Evolutionary conservation across 305 asterid genomes (phyloP), one percentile per base, ranked within the genome.

Genomic region (Fraxinus paxiana): DNA sequence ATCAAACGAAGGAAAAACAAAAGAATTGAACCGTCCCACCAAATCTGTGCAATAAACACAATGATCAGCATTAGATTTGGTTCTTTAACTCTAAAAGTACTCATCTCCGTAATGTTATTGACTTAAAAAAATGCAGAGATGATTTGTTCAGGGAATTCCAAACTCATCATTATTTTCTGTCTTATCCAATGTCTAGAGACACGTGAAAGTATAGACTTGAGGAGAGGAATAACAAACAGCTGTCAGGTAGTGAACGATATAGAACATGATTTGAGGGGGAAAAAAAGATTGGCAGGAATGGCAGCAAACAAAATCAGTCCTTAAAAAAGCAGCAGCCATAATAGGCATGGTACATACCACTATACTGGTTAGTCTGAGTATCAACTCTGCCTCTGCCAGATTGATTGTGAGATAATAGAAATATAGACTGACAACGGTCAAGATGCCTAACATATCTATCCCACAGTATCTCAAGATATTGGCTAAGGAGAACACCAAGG

Each of bases 401-500:
- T 82, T 87, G 88, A 81, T 88, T 86, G 83, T 41, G 81, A 84
- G 88, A 81, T 78, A 85, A 82, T 76, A 94, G 80, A 88, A 92
- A 88, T 81, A 73, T 81, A 79, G 94, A 88, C 73, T 86, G 92
- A 80, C 87, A 91, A 61, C 85, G 86, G 80, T 86, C 96, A 78
- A 96, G 91, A 89, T 87, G 90, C 80, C 84, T 81, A 56, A 90
- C 65, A 86, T 78, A 96, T 84, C 78, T 87, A 83, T 84, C 90
- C 99, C 99, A 94, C 77, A 94, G 87, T 13, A 88, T 75, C 78
- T 76, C 83, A 75, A 71, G 82, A 87, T 92, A 91, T 51, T 90
- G 93, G 76, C 88, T 80, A 79, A 96, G 80, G 34, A 94, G 86
- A 84, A 84, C 82, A 77, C 89, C 83, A 80, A 94, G 92, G 89